Conservation (phyloP, 2,329 filamentous ascomycete species). For the Corynespora cassiicola region DNA sequence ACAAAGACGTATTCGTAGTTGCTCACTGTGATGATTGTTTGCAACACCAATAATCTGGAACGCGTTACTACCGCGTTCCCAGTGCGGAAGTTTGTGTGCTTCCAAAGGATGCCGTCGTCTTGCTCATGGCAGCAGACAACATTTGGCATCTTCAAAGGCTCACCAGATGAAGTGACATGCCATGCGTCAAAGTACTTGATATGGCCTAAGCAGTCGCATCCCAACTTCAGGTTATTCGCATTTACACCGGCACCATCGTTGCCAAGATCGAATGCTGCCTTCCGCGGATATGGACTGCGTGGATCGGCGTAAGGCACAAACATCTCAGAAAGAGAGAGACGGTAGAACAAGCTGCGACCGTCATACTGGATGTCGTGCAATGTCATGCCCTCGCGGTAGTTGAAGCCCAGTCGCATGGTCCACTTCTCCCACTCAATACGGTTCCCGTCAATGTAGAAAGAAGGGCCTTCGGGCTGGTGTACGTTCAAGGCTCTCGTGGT, state of each 20-base stretch:
- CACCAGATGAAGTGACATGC: constrained; percentile 42
- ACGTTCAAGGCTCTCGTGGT: constrained; percentile 28
- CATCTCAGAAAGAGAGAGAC: constrained; percentile 52
- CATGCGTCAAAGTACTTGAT: constrained; percentile 54
- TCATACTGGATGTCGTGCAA: constrained; percentile 51
- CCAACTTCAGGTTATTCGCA: constrained; percentile 51
- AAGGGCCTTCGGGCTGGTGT: constrained; percentile 30
- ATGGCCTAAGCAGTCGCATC: constrained; percentile 53
- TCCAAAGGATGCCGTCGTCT: constrained; percentile 39
- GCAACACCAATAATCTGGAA: constrained; percentile 28
- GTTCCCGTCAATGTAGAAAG: constrained; percentile 25
- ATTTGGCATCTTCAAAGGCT: constrained; percentile 48
- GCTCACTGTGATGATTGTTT: constrained; percentile 32
- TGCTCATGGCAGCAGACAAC: constrained; percentile 68
- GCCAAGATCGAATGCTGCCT: constrained; percentile 54
- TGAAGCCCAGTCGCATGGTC: constrained; percentile 52
- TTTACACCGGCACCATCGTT: constrained; percentile 51
- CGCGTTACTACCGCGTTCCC: constrained; percentile 26
- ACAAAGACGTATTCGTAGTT: constrained; percentile 46
- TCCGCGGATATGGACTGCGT: constrained; percentile 49
- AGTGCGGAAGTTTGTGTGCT: constrained; percentile 35
- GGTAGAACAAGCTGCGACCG: constrained; percentile 49
- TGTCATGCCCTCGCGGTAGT: constrained; percentile 53
- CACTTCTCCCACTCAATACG: constrained; percentile 52
- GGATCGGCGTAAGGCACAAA: constrained; percentile 54